phyloP scores from a whole-genome alignment of 2,329 filamentous ascomycete genomes.

The Scleromitrula shiraiana region DNA sequence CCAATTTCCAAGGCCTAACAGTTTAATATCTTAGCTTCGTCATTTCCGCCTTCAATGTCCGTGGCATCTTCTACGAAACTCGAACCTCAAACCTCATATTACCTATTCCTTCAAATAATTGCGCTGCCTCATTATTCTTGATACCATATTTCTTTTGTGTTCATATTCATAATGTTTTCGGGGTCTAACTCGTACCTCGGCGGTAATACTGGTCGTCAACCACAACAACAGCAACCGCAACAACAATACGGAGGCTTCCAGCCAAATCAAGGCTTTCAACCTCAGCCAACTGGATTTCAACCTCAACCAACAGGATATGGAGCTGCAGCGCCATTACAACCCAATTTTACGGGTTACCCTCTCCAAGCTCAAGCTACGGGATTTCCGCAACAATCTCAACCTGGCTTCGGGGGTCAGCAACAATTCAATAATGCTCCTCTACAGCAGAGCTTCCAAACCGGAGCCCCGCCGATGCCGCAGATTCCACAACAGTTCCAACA shows the following conservation, averaged over 20 bases:
- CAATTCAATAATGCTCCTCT: constrained; percentile 39
- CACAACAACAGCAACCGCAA: constrained; percentile 34
- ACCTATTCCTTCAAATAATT: constrained; percentile 7
- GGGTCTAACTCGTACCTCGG: constrained; percentile 81
- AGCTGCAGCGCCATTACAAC: constrained; percentile 28
- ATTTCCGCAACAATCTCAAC: constrained; percentile 44
- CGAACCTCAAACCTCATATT: constrained; percentile 8
- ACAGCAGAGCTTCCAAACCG: constrained; percentile 32
- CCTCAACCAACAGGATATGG: constrained; percentile 25
- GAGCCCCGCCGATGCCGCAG: constrained; percentile 28
- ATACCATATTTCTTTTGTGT: constrained; percentile 13
- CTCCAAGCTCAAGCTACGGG: constrained; percentile 38
- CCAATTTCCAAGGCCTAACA: constrained; percentile 9
- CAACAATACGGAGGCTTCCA: constrained; percentile 8
- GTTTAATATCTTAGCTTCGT: constrained; percentile 13
- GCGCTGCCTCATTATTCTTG: constrained; percentile 6
- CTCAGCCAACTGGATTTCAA: constrained; percentile 20
- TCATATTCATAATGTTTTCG: constrained; percentile 64
- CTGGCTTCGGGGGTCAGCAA: constrained; percentile 44
- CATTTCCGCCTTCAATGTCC: constrained; percentile 10
- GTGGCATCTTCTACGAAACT: constrained; percentile 6
- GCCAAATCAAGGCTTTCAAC: constrained; percentile 9
- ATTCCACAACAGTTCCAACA: constrained; percentile 28
- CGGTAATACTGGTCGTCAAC: constrained; percentile 59
- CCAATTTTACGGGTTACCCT: constrained; percentile 27